Base-by-base conservation (phyloP, 495 filamentous ascomycete genomes). In the Bacidia rubella region DNA sequence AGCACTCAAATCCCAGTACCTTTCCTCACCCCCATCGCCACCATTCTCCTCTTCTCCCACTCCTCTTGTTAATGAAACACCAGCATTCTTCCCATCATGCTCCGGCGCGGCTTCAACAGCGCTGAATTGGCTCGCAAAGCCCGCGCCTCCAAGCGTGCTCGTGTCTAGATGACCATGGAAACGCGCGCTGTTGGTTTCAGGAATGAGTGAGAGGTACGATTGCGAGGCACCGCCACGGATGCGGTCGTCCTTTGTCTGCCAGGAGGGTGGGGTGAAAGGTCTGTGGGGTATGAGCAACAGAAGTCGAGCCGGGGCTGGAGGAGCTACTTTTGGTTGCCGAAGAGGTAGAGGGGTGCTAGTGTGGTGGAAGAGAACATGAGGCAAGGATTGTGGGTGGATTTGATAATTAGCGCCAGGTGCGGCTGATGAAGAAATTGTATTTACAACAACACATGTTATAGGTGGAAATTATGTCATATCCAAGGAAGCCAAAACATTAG, bases 111-210 rank as follows among this genome's bases (percentile, higher is more conserved):
- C 60, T 46, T 73, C 61, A 63, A 45, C 58, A 50, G 56, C 39
- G 29, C 11, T 86, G 23, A 83, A 77, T 57, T 90, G 85, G 0
- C 77, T 82, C 1, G 87, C 86, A 61, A 93, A 94, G 3, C 87
- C 88, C 0, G 88, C 86, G 10, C 85, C 85, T 11, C 85, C 85
- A 0, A 93, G 77, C 0, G 81, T 78, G n/a, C 68, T 71, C 44
- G 81, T 83, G 63, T 90, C 85, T 3, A 93, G 76, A 17, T 67
- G 66, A 10, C 87, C 88, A 42, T 74, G 63, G 65, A 94, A 90
- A 1, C 61, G 55, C 5, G 68, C 66, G 9, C 56, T 52, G 12
- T 62, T 54, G 56, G 57, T 3, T 44, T 7, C 7, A 49, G 55
- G 27, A 55, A 63, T 44, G 51, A 62, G 46, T 45, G 56, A 50